Evolutionary conservation across 2,329 filamentous ascomycete genomes (phyloP).

Genomic region (Colletotrichum falcatum): DNA sequence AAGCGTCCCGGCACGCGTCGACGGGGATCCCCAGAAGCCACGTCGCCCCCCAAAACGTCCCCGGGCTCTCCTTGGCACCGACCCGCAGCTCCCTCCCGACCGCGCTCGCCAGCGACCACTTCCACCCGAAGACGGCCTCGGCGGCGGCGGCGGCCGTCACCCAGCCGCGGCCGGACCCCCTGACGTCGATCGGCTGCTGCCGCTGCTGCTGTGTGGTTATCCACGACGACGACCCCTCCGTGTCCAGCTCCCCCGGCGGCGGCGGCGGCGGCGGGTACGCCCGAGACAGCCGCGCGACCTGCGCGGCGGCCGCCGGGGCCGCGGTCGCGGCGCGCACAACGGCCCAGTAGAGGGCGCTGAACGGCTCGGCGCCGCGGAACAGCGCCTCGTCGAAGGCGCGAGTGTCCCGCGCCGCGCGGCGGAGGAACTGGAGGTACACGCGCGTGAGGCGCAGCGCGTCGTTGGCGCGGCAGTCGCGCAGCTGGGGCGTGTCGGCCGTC

Average conservation of each 20-base stretch:
- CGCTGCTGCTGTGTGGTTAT: neutral
- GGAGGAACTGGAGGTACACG: constrained; percentile 48
- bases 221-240: neutral
- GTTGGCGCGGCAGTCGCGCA: constrained; percentile 49
- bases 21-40: constrained; percentile 44
- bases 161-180: constrained; percentile 17
- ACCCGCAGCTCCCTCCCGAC: constrained; percentile 42
- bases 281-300: constrained; percentile 18
- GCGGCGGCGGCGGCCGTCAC: constrained; percentile 4
- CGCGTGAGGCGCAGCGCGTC: constrained; percentile 49
- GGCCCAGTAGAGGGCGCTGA: constrained; percentile 47
- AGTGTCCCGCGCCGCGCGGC: constrained; percentile 42
- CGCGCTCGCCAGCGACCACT: constrained; percentile 27
- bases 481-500: constrained; percentile 46
- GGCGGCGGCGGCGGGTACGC: constrained; percentile 21
- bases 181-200: constrained; percentile 11
- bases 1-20: neutral
- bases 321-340: neutral
- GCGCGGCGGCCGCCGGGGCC: constrained; percentile 8
- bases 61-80: constrained; percentile 44
- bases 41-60: constrained; percentile 44
- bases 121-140: constrained; percentile 25
- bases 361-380: constrained; percentile 43
- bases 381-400: constrained; percentile 46
- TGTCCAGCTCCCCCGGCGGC: neutral